Evolutionary conservation across 2,329 filamentous ascomycete genomes (phyloP).

Genomic region (Rachicladosporium sp.): DNA sequence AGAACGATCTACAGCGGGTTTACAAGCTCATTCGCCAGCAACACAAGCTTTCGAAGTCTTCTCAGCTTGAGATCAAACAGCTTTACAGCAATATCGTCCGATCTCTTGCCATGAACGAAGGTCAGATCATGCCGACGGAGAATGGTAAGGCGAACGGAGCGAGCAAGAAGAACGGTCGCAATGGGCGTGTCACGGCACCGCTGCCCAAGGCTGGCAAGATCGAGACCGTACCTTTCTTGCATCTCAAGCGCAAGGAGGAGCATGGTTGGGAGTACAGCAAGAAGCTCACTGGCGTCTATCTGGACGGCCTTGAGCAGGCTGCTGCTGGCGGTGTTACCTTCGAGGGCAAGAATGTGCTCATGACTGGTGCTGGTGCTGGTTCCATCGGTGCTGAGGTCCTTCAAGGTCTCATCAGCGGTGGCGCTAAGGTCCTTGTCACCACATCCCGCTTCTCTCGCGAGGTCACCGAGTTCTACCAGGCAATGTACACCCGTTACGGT

Average conservation of each 20-base stretch:
- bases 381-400: slow-evolving; percentile 96
- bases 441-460: slow-evolving; percentile 93
- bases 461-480: slow-evolving; percentile 98
- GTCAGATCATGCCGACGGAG: slow-evolving; percentile 86
- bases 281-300: slow-evolving; percentile 85
- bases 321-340: slow-evolving; percentile 82
- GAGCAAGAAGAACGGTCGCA: slow-evolving; percentile 48
- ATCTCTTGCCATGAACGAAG: slow-evolving; percentile 94
- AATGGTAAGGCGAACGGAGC: slow-evolving; percentile 53
- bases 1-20: slow-evolving; percentile 85
- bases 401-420: slow-evolving; percentile 89
- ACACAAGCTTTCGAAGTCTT: slow-evolving; percentile 92
- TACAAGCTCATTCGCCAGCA: slow-evolving; percentile 99
- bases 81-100: slow-evolving; percentile 90
- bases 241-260: slow-evolving; percentile 85
- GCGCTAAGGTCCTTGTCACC: slow-evolving; percentile 91
- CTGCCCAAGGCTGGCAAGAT: slow-evolving; percentile 67
- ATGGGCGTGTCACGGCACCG: slow-evolving; percentile 38
- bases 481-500: slow-evolving; percentile 92
- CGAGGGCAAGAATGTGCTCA: slow-evolving; percentile 87
- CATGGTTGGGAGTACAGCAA: slow-evolving; percentile 99
- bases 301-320: slow-evolving; percentile 82
- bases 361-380: slow-evolving; percentile 95
- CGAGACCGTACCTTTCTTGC: slow-evolving; percentile 94
- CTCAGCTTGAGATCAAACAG: slow-evolving; percentile 90